Conservation (phyloP, 257 asterid species). For the Solanum phureja region DNA sequence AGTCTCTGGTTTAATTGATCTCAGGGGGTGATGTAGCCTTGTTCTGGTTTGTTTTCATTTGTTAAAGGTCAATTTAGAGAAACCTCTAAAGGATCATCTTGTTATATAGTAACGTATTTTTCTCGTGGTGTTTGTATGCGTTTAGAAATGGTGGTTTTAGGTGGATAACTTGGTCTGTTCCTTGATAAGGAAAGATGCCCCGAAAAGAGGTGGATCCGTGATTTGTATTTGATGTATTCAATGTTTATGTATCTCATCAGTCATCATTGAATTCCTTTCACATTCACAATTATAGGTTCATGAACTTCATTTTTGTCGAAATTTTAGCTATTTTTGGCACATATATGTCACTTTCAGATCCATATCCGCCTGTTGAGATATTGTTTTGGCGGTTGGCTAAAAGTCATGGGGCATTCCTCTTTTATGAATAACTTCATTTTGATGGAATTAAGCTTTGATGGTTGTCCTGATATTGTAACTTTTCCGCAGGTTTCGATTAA, state of each 20-base stretch:
- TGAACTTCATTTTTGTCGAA: neutral
- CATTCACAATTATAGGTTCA: neutral
- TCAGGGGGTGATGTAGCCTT: neutral
- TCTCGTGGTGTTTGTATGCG: neutral
- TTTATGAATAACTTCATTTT: neutral
- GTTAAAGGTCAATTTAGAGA: neutral
- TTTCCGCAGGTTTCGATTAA: conserved; percentile 21
- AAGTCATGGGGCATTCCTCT: neutral
- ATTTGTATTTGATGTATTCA: neutral
- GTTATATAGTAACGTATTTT: neutral
- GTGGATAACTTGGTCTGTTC: neutral
- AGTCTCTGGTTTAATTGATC: neutral
- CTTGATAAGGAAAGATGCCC: neutral
- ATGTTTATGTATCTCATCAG: neutral
- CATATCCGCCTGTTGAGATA: neutral
- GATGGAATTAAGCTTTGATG: neutral
- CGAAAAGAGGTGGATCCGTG: neutral
- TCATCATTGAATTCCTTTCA: neutral
- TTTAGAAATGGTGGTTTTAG: neutral
- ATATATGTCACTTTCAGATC: neutral
- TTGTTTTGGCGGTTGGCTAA: neutral
- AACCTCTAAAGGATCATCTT: neutral
- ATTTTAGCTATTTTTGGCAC: neutral
- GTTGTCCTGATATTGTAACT: conserved; percentile 15
- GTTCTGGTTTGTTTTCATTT: neutral